A percentile compares a stretch with the other conserved stretches of the same genome.
Evolutionary conservation across 805 yeast species (phyloP).

Genomic region (Wickerhamiella bombiphila): DNA sequence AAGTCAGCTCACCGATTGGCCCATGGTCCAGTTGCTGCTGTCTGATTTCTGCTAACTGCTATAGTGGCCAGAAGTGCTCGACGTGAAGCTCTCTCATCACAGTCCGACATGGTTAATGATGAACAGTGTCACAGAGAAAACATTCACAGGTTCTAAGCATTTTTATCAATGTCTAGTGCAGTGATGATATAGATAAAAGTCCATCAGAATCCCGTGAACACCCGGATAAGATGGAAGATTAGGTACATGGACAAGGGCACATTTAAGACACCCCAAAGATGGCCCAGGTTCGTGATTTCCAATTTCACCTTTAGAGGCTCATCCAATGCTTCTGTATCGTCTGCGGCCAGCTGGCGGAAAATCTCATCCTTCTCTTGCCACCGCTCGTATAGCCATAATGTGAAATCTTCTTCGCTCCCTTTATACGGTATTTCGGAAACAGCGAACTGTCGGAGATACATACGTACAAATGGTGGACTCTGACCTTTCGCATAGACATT

Average conservation of each 20-base stretch:
- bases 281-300: conserved; percentile 15
- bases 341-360: conserved; percentile 44
- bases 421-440: conserved; percentile 52
- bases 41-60: too few species aligned
- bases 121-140: too few species aligned
- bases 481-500: conserved; percentile 52
- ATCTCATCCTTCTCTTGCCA: conserved; percentile 72
- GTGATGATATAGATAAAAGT: too few species aligned
- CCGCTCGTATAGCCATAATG: conserved; percentile 53
- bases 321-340: conserved; percentile 33
- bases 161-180: too few species aligned
- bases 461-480: conserved; percentile 53
- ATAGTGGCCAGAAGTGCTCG: too few species aligned
- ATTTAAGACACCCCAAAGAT: conserved; percentile 23
- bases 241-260: conserved; percentile 22
- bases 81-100: too few species aligned
- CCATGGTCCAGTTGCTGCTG: too few species aligned
- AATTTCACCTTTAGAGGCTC: conserved; percentile 15
- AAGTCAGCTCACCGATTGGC: too few species aligned
- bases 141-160: too few species aligned
- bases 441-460: conserved; percentile 46
- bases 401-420: conserved; percentile 37
- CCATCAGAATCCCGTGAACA: too few species aligned
- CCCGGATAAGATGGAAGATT: conserved; percentile 11
- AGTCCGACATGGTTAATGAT: too few species aligned